A percentile compares a stretch with the other conserved stretches of the same genome.
Conservation (phyloP, 768 basidiomycete genomes). For the Leccinum aurantiacum region DNA sequence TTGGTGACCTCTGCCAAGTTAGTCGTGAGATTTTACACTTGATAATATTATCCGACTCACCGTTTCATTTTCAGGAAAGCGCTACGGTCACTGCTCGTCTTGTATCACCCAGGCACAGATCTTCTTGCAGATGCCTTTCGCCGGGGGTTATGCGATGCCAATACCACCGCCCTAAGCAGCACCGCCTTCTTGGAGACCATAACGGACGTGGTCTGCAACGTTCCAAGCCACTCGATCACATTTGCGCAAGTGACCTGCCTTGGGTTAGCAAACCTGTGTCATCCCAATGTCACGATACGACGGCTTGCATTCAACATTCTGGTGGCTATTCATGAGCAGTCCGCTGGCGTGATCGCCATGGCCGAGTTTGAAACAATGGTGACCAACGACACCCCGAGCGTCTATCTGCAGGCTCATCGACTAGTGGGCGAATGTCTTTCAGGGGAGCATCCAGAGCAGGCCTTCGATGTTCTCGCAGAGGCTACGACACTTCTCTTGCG, state of each 20-base stretch:
- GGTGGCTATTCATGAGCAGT: conserved; percentile 67
- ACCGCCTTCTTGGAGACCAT: conserved; percentile 78
- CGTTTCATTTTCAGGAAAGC: conserved; percentile 57
- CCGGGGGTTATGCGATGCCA: conserved; percentile 65
- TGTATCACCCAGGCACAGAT: conserved; percentile 51
- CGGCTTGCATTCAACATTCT: conserved; percentile 77
- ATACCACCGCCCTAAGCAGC: conserved; percentile 51
- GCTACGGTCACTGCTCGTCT: conserved; percentile 63
- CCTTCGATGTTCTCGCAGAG: conserved; percentile 64
- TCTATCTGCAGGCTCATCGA: conserved; percentile 80
- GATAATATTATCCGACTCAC: conserved; percentile 11
- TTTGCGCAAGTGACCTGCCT: conserved; percentile 77
- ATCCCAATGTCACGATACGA: conserved; percentile 62
- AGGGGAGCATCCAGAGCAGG: conserved; percentile 67
- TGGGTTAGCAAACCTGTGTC: conserved; percentile 82
- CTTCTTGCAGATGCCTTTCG: conserved; percentile 66
- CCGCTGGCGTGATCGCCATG: conserved; percentile 65
- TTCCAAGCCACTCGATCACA: conserved; percentile 56
- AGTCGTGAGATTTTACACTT: conserved; percentile 28
- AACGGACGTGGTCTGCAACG: conserved; percentile 62
- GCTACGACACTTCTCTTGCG: conserved; percentile 72
- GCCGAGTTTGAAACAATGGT: conserved; percentile 73
- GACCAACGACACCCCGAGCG: conserved; percentile 67
- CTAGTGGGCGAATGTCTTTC: conserved; percentile 78
- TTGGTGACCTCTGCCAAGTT: conserved; percentile 65